Base-by-base conservation (phyloP, 2,329 filamentous ascomycete genomes). In the Harringtonia aguacate region DNA sequence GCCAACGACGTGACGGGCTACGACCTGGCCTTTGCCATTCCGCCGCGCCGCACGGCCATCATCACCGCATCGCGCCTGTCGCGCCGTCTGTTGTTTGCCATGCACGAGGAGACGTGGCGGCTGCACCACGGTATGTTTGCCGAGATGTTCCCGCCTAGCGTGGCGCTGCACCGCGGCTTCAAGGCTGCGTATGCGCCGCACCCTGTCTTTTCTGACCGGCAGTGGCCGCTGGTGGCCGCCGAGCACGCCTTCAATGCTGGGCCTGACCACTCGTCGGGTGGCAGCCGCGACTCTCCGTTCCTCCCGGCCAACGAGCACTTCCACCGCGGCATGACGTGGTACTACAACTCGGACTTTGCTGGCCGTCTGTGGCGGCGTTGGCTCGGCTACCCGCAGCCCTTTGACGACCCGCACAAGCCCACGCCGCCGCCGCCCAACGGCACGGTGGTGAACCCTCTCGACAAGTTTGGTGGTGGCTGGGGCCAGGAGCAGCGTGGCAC, bases 131-230 rank as follows among this genome's bases (percentile, higher is more conserved):
- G 69, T 60, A 87, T 81, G 81, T 88, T 85, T 58, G 77, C 75
- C 22, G 84, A 89, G 60, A 89, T 89, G 84, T 87, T 82, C 63
- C 83, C 83, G 2, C 73, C 81, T 0, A 75, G 73, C 1, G 73
- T 79, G 56, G 81, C 83, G 0, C 66, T 89, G 6, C 84, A 87
- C 52, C 84, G 86, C 55, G 84, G 84, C 1, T 69, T 86, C 54
- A 89, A 89, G 62, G 84, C 82, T 20, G 80, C 86, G 1, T 86
- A 81, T 55, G 86, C 83, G 1, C 87, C 87, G 0, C 87, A 94
- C 50, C 84, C 87, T 0, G 77, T 92, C 37, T 92, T 80, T 60
- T 66, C 86, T 13, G 86, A 92, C 59, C 77, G 86, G 18, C 70
- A 74, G 36, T 94, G 87, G 87, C 67, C 69, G 7, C 79, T 75